phyloP scores from a whole-genome alignment of 805 yeast genomes.

The Metschnikowia kofuensis region DNA sequence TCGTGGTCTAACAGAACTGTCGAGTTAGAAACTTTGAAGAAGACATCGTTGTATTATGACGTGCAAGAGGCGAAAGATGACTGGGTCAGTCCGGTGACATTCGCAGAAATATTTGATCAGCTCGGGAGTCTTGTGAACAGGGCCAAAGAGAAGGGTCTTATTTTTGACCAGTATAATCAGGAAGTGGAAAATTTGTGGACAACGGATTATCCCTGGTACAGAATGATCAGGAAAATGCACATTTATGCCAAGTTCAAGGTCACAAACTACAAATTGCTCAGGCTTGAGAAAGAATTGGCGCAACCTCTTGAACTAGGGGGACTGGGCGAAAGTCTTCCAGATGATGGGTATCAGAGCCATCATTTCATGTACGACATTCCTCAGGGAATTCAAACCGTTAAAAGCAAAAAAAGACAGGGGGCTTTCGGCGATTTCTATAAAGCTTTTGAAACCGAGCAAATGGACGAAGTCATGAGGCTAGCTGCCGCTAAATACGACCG shows the following conservation, averaged over 20 bases:
- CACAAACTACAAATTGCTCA: conserved; percentile 50
- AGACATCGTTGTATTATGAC: conserved; percentile 22
- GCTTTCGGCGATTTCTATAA: conserved; percentile 17
- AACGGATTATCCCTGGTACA: conserved; percentile 79
- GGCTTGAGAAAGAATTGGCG: conserved; percentile 29
- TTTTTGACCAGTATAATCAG: conserved; percentile 48
- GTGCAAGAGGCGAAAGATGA: conserved; percentile 10
- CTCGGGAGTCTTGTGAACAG: conserved; percentile 19
- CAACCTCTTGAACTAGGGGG: conserved; percentile 9
- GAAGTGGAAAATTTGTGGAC: conserved; percentile 49
- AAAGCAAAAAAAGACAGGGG: conserved; percentile 7
- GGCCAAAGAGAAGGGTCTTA: conserved; percentile 23
- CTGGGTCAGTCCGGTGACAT: conserved; percentile 13
- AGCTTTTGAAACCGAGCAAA: conserved; percentile 10
- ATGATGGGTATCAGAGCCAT: background rate
- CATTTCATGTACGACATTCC: conserved; percentile 18
- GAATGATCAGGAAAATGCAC: conserved; percentile 53
- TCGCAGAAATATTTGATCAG: conserved; percentile 16
- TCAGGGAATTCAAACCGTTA: conserved; percentile 1
- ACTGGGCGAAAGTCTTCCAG: conserved; percentile 18
- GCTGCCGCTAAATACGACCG: conserved; percentile 15
- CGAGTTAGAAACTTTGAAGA: conserved; percentile 17
- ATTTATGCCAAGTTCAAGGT: conserved; percentile 56
- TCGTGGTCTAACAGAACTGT: conserved; percentile 24
- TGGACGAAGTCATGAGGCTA: conserved; percentile 9